Conservation (phyloP, 2,329 filamentous ascomycete genomes). For the Albifimbria verrucaria region DNA sequence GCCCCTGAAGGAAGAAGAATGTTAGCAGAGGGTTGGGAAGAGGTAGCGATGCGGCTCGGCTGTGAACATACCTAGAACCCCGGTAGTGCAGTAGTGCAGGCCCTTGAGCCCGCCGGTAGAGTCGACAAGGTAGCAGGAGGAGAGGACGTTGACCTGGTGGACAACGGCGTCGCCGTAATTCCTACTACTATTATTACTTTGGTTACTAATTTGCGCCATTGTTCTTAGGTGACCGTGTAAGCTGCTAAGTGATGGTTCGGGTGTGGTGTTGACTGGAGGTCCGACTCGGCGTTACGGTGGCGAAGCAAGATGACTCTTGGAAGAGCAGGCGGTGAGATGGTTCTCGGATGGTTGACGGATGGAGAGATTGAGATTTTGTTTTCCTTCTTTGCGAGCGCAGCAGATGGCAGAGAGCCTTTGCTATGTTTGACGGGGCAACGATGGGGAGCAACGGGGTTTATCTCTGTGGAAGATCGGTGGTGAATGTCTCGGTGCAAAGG, state of each 20-base stretch:
- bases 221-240: conserved; percentile 21
- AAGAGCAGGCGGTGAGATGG: too few relatives aligned
- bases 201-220: conserved; percentile 70
- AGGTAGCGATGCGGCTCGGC: background rate
- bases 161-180: conserved; percentile 69
- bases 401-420: too few relatives aligned
- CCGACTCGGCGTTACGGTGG: conserved; percentile 9
- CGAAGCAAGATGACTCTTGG: too few relatives aligned
- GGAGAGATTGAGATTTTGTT: too few relatives aligned
- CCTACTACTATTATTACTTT: conserved; percentile 67
- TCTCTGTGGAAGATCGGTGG: background rate
- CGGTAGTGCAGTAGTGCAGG: conserved; percentile 95
- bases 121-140: conserved; percentile 87
- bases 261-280: conserved; percentile 3
- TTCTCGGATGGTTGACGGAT: too few relatives aligned
- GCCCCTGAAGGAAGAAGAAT: conserved; percentile 51
- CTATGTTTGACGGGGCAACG: background rate
- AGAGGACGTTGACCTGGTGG: conserved; percentile 73
- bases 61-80: conserved; percentile 64
- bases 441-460: background rate
- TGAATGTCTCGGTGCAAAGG: background rate
- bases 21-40: conserved; percentile 12
- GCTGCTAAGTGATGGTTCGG: conserved; percentile 13
- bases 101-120: conserved; percentile 69
- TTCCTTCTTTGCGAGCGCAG: too few relatives aligned